Evolutionary conservation across 257 asterid species (phyloP), one percentile per base, ranked within the genome.

Genomic region (Przewalskia tangutica): DNA sequence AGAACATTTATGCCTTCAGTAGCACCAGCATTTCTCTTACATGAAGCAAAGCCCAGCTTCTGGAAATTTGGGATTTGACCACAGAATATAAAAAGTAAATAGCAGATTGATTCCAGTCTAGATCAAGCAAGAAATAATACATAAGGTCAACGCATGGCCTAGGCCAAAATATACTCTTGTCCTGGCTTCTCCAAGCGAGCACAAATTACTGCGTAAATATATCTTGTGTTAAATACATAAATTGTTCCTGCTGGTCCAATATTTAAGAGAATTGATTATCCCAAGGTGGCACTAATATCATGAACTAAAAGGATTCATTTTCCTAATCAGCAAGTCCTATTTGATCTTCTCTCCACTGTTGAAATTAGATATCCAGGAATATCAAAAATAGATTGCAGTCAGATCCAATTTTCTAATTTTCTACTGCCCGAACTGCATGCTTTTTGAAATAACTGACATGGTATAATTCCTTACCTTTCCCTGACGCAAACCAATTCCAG

Each of bases 21-120:
- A 70, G 99, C 99, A 84, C 95, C 98, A 34, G 89, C 75, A 85
- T 86, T 91, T 79, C 93, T 85, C 87, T 89, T 85, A 86, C 99
- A 96, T 0, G 98, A 96, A 80, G 99, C 98, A 92, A 96, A 96
- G 48, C 99, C 99, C 87, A 96, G 81, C 89, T 96, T 96, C 99
- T 96, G 93, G 53, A 88, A 82, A 77, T 71, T 83, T 17, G 82
- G 82, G 62, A 81, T 80, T 42, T 53, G 50, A 50, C 62, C 80
- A 23, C 20, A 75, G 75, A 50, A 23, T 13, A 23, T 17, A 77
- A 62, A 34, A 48, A 80, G 42, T 34, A 55, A 62, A 17, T 11
- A 81, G 40, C 20, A 65, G 34, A 32, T 7, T 17, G 27, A 46
- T 54, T 46, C 36, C 34, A 55, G 54, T 17, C 12, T 32, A 18